Percentiles rank a stretch among this genome's conserved stretches.
Conservation (phyloP, 129 eudicot species). For the Lactuca sativa region DNA sequence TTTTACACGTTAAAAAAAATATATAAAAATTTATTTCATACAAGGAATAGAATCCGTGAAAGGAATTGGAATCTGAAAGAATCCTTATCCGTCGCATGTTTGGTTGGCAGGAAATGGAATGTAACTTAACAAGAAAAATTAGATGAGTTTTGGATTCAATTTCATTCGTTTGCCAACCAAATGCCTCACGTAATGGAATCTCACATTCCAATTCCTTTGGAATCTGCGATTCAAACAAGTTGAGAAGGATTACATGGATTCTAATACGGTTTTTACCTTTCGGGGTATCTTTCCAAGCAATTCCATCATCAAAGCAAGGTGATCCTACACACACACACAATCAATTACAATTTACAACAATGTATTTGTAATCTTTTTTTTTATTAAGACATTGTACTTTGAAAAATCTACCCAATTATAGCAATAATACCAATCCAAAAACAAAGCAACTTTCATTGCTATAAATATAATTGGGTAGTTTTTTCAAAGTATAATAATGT, state of each 20-base stretch:
- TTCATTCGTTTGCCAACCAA: background rate
- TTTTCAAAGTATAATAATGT: no score
- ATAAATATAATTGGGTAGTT: no score
- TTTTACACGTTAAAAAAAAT: background rate
- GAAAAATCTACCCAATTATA: no score
- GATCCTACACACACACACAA: conserved; percentile 59
- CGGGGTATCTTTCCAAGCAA: conserved; percentile 91
- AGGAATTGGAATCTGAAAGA: background rate
- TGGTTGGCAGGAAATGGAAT: no score
- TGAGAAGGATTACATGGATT: no score
- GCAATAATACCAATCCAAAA: no score
- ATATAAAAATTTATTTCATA: background rate
- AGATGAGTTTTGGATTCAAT: no score
- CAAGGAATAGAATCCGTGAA: background rate
- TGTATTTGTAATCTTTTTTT: no score
- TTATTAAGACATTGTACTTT: no score
- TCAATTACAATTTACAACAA: background rate
- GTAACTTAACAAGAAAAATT: no score
- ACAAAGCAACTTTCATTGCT: no score
- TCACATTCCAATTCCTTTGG: background rate
- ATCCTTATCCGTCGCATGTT: no score
- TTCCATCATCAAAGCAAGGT: conserved; percentile 99
- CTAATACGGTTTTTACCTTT: conserved; percentile 47
- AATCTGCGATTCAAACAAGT: background rate
- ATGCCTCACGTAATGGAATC: background rate